A percentile compares a stretch with the other conserved stretches of the same genome.
Conservation (phyloP, 257 asterid genomes). For the Solanum corneliomulleri region DNA sequence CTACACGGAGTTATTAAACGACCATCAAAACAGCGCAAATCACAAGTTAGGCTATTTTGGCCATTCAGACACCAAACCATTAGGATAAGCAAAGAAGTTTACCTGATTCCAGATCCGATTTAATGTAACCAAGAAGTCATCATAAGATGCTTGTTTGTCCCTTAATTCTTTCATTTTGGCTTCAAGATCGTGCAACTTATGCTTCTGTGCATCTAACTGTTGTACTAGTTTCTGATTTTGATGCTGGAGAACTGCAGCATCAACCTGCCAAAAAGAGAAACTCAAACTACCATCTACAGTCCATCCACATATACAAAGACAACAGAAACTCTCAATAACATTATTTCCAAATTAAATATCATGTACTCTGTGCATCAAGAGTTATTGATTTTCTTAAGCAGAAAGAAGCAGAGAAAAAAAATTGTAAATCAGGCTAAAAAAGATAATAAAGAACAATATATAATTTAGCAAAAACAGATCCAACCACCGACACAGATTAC, state of each 20-base stretch:
- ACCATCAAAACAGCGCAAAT: conserved; percentile 3
- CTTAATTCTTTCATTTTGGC: conserved; percentile 49
- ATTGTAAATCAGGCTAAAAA: not conserved
- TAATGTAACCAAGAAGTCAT: conserved; percentile 52
- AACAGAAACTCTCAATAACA: not conserved
- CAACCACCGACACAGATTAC: not conserved
- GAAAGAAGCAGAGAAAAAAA: not conserved
- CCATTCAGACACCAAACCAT: not conserved
- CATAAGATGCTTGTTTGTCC: conserved; percentile 72
- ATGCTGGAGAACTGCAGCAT: conserved; percentile 89
- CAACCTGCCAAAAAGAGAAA: conserved; percentile 44
- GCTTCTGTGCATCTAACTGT: conserved; percentile 78
- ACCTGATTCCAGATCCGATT: conserved; percentile 91
- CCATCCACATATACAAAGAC: not conserved
- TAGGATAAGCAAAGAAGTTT: conserved; percentile 1
- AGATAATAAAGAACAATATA: not conserved
- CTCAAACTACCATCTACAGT: not conserved
- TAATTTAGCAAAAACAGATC: not conserved
- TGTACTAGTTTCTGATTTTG: conserved; percentile 94
- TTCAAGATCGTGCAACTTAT: conserved; percentile 70
- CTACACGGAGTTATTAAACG: conserved; percentile 29
- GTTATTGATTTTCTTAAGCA: not conserved
- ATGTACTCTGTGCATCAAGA: not conserved
- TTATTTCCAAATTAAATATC: not conserved
- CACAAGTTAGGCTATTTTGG: not conserved